Evolutionary conservation across 768 basidiomycete species (phyloP), one percentile per base, ranked within the genome.

Genomic region (Leucosporidium scottii): DNA sequence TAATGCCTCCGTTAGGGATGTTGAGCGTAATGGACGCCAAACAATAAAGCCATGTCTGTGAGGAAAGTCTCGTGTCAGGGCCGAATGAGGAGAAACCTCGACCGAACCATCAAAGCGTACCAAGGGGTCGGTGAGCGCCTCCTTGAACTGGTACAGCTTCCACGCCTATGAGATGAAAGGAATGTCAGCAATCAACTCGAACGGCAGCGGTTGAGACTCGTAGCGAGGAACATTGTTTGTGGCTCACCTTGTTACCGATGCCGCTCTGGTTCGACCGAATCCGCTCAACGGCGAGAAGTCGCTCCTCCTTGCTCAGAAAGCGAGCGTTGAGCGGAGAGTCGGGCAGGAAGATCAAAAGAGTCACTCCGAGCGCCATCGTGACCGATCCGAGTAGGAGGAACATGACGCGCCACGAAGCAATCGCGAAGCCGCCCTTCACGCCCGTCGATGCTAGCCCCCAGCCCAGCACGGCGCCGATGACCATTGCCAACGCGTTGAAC

Each of bases 191-290:
- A 3, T 44, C 39, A 44, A 17, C 8, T 8, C 39, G 39, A 44
- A 13, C 8, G 17, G 17, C 1, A 54, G 30, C 27, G 20, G 9
- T 21, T 1, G 12, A 27, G 13, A 28, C 27, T 34, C 34, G n/a
- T n/a, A n/a, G n/a, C n/a, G n/a, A n/a, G n/a, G n/a, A n/a, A n/a
- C n/a, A n/a, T n/a, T n/a, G n/a, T n/a, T n/a, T 5, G 3, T 1
- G 9, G 23, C 51, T 27, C 51, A 53, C 53, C 50, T 64, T 65
- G 25, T 62, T 58, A 17, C 63, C 66, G 39, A 74, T 62, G 27
- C 70, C 70, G 21, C 61, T 68, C 49, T 71, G 47, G 62, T 74
- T 74, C 23, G 59, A 34, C 12, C 69, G 62, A 23, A 73, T 68
- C 7, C 72, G 57, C 27, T 62, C 62, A 28, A 68, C 49, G 30